Percentiles rank a stretch among this genome's conserved stretches.
Evolutionary conservation across 805 yeast genomes (phyloP).

Genomic region (Metschnikowia cerradonensis): DNA sequence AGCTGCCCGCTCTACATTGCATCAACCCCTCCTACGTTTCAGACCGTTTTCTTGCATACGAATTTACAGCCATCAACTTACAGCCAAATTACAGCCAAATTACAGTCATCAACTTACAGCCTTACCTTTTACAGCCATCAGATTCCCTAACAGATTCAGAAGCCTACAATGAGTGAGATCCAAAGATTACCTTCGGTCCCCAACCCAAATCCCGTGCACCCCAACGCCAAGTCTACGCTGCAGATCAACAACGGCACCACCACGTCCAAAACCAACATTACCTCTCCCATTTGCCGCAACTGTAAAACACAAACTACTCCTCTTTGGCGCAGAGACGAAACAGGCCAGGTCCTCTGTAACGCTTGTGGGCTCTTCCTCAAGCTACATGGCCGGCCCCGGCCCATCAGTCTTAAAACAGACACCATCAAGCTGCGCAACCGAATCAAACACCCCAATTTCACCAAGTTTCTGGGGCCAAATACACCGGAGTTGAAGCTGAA

Average conservation of each 20-base stretch:
- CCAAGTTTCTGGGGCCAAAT: constrained; percentile 44
- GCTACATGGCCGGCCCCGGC: constrained; percentile 89
- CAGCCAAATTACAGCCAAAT: neutral
- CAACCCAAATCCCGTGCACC: constrained; percentile 42
- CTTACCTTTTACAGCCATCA: neutral
- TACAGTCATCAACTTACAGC: neutral
- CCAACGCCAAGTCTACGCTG: constrained; percentile 61
- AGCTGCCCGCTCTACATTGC: neutral
- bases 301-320: constrained; percentile 94
- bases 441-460: constrained; percentile 49
- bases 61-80: neutral
- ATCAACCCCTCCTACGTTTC: neutral
- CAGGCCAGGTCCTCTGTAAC: constrained; percentile 82
- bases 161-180: constrained; percentile 17
- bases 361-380: constrained; percentile 94
- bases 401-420: constrained; percentile 86
- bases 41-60: neutral
- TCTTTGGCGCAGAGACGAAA: constrained; percentile 90
- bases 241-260: constrained; percentile 57
- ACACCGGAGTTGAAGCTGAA: constrained; percentile 56
- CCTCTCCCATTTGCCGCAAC: constrained; percentile 77
- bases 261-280: constrained; percentile 58
- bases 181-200: constrained; percentile 18
- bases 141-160: too few species aligned
- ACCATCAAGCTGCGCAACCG: constrained; percentile 89